Percentiles rank a stretch among this genome's conserved stretches.
These are phyloP conservation scores for Cladosporium sp. DNA, from an alignment of 2,329 filamentous ascomycete species.

Conservation along the genomic window DNA sequence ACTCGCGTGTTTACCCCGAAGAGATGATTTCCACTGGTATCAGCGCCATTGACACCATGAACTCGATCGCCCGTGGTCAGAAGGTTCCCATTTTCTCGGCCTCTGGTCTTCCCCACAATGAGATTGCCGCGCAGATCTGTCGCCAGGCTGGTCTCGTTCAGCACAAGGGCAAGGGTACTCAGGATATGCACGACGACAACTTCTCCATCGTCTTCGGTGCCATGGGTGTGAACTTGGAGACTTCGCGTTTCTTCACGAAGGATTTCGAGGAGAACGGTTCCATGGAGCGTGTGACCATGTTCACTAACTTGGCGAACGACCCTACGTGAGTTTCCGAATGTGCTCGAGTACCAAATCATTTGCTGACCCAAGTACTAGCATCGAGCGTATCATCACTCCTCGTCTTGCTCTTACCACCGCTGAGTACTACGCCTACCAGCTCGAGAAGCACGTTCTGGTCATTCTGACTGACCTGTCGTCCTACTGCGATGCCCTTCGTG, in stretches of 20 bases:
- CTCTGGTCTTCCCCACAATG: slow-evolving; percentile 96
- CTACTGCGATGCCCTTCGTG: slow-evolving; percentile 97
- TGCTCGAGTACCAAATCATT: background rate
- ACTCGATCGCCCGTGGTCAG: slow-evolving; percentile 87
- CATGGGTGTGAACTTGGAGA: slow-evolving; percentile 99
- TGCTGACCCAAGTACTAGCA: slow-evolving; percentile 48
- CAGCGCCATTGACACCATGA: slow-evolving; percentile 97
- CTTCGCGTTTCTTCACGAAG: slow-evolving; percentile 93
- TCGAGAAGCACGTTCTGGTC: slow-evolving; percentile 98
- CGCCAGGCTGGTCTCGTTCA: slow-evolving; percentile 91
- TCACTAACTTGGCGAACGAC: slow-evolving; percentile 98
- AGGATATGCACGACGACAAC: slow-evolving; percentile 97
- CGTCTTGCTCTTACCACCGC: slow-evolving; percentile 96
- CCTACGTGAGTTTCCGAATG: slow-evolving; percentile 63
- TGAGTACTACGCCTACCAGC: slow-evolving; percentile 99
- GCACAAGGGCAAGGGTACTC: slow-evolving; percentile 82
- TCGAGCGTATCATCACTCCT: slow-evolving; percentile 99
- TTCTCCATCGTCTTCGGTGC: slow-evolving; percentile 99
- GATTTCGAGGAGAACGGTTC: slow-evolving; percentile 99
- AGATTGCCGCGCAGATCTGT: slow-evolving; percentile 98
- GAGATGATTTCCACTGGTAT: slow-evolving; percentile 99
- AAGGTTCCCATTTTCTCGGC: slow-evolving; percentile 99
- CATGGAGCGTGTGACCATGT: slow-evolving; percentile 92
- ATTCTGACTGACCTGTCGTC: slow-evolving; percentile 97
- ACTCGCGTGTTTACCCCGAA: slow-evolving; percentile 95